Evolutionary conservation across 2,329 filamentous ascomycete species (phyloP), one percentile per base, ranked within the genome.

Genomic region (Aspergillus pseudonomiae): DNA sequence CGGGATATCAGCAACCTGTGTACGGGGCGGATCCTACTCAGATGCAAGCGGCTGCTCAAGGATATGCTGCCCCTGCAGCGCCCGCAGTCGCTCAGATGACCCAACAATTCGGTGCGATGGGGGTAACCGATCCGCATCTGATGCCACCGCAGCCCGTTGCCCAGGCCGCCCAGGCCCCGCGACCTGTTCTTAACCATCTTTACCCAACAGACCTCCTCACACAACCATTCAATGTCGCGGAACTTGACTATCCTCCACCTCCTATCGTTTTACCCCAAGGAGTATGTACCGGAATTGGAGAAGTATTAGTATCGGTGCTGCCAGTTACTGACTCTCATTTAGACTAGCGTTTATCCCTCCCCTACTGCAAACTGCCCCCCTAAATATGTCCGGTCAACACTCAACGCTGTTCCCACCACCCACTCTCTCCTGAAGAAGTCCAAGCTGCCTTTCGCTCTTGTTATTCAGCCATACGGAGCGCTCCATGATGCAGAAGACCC

Each of bases 371-470:
- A 98, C 80, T 97, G 94, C 82, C 88, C 93, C 60, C 87, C 94
- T 28, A 96, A 96, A 83, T 99, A 96, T 77, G 90, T 98, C 68
- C 92, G 95, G 71, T 98, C 95, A 24, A 98, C 95, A 6, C 82
- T 99, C 68, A 98, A 98, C 78, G 93, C 93, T 30, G 90, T 97
- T 50, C 95, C 95, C 3, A 96, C 93, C 26, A 97, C 92, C 63
- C 88, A 96, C 78, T 95, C 92, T 24, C 85, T 98, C 30, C 86
- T 99, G 64, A 99, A 98, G 83, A 98, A 98, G 83, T 97, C 94
- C 61, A 95, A 94, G 79, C 85, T 99, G 63, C 95, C 95, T 0
- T 96, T 98, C 76, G 94, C 94, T 46, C 89, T 99, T 43, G 89
- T 98, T 67, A 97, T 99, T 69, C 94, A 98, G 79, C 95, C 95